Evolutionary conservation across 441 rosid species (phyloP).

Genomic region (Aquilaria agallochum): DNA sequence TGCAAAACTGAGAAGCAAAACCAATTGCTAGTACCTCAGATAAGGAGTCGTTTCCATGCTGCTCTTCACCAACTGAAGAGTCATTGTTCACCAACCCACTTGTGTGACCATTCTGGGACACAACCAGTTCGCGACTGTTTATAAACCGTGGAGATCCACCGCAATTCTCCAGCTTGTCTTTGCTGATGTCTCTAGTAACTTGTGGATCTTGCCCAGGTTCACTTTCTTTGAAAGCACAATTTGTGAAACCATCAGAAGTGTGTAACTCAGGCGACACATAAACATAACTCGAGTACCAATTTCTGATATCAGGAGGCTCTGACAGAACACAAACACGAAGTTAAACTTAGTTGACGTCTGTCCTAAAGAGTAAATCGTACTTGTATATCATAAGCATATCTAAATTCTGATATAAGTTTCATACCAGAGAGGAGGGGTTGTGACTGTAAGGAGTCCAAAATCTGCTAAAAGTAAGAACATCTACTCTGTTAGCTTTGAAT

Average conservation of each 20-base stretch:
- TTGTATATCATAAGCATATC: no score
- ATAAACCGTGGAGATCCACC: background rate
- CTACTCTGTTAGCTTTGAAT: no score
- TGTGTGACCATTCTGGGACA: slow-evolving; percentile 11
- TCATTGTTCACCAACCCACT: slow-evolving; percentile 10
- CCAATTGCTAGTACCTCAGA: slow-evolving; percentile 19
- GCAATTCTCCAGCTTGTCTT: slow-evolving; percentile 6
- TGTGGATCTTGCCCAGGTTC: slow-evolving; percentile 10
- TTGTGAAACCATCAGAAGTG: slow-evolving; percentile 22
- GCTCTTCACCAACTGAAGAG: slow-evolving; percentile 8
- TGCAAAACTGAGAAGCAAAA: background rate
- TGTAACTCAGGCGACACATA: slow-evolving; percentile 23
- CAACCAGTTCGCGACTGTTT: background rate
- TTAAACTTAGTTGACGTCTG: background rate
- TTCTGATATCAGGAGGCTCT: slow-evolving; percentile 51
- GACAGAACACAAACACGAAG: background rate
- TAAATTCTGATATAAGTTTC: no score
- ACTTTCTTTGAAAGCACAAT: slow-evolving; percentile 13
- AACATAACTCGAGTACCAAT: slow-evolving; percentile 43
- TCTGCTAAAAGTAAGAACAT: no score
- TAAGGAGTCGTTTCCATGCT: slow-evolving; percentile 4
- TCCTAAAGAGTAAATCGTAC: no score
- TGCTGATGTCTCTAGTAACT: slow-evolving; percentile 7
- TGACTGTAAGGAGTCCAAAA: no score
- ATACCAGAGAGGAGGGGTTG: no score